Conservation (phyloP, 2,329 filamentous ascomycete genomes). For the Verticillium isaacii region DNA sequence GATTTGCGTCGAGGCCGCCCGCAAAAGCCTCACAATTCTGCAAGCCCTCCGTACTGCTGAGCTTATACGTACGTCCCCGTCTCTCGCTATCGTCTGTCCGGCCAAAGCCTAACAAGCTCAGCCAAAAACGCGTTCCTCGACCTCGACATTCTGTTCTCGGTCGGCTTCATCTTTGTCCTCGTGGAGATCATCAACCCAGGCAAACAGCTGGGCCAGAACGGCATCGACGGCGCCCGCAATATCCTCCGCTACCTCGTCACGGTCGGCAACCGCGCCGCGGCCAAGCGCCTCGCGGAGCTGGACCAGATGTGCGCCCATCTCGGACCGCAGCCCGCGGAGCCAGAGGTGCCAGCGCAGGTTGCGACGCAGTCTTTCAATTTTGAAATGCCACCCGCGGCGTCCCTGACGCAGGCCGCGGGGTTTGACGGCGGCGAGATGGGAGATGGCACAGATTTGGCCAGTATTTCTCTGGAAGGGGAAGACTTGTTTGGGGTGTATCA, state of each 20-base stretch:
- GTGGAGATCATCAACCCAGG: constrained; percentile 6
- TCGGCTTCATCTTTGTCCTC: constrained; percentile 11
- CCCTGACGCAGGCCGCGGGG: neutral
- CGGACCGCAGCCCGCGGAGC: neutral
- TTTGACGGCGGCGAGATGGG: neutral
- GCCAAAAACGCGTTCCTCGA: constrained; percentile 11
- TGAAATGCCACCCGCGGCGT: no score
- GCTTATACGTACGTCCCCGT: neutral
- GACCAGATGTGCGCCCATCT: constrained; percentile 10
- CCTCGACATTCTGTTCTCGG: constrained; percentile 11
- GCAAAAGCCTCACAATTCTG: constrained; percentile 5
- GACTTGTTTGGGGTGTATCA: constrained; percentile 5
- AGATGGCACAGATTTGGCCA: neutral
- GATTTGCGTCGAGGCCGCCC: constrained; percentile 9
- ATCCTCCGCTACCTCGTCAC: constrained; percentile 5
- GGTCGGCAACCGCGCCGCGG: constrained; percentile 7
- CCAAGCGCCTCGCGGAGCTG: constrained; percentile 3
- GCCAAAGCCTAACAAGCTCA: neutral
- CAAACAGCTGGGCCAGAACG: constrained; percentile 2
- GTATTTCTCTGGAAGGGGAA: constrained; percentile 6
- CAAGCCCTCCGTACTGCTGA: constrained; percentile 3
- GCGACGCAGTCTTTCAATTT: neutral
- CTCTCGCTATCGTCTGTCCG: no score
- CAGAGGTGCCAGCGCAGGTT: neutral
- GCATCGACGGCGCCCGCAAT: constrained; percentile 3